Percentiles rank a stretch among this genome's conserved stretches.
These are phyloP conservation scores for Clonostachys rhizophaga DNA, from an alignment of 2,329 filamentous ascomycete species.

Conservation along the genomic window DNA sequence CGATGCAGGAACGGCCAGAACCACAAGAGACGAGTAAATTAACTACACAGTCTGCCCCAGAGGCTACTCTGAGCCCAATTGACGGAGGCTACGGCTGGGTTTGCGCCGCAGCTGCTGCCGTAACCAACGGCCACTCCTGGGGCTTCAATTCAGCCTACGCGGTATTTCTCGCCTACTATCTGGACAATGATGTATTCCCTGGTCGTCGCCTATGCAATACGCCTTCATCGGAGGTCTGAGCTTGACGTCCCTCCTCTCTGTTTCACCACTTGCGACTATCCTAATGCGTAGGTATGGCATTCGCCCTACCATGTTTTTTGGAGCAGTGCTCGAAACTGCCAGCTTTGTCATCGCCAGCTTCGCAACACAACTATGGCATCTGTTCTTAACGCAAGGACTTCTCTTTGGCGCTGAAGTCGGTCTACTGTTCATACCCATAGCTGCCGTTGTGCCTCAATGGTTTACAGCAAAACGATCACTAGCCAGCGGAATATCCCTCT, in stretches of 20 bases:
- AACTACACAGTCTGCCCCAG: too few relatives aligned
- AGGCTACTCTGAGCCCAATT: not conserved
- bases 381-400: constrained; percentile 55
- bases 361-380: constrained; percentile 49
- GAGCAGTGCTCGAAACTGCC: constrained; percentile 43
- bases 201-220: constrained; percentile 47
- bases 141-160: constrained; percentile 38
- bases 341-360: constrained; percentile 50
- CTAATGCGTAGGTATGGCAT: constrained; percentile 20
- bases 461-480: constrained; percentile 50
- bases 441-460: constrained; percentile 56
- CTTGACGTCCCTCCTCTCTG: constrained; percentile 34
- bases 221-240: constrained; percentile 56
- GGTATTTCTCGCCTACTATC: constrained; percentile 55
- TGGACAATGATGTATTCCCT: constrained; percentile 38
- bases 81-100: constrained; percentile 3
- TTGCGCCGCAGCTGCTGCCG: not conserved
- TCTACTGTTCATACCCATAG: constrained; percentile 50
- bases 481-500: constrained; percentile 50
- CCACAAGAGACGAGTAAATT: too few relatives aligned
- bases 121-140: constrained; percentile 14
- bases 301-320: constrained; percentile 37
- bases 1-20: too few relatives aligned
- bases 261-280: constrained; percentile 31
- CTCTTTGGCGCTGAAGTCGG: constrained; percentile 59